Percentiles rank a stretch among this genome's conserved stretches.
These are phyloP conservation scores for Rhizopogon salebrosus DNA, from an alignment of 768 basidiomycete genomes.

Conservation along the genomic window DNA sequence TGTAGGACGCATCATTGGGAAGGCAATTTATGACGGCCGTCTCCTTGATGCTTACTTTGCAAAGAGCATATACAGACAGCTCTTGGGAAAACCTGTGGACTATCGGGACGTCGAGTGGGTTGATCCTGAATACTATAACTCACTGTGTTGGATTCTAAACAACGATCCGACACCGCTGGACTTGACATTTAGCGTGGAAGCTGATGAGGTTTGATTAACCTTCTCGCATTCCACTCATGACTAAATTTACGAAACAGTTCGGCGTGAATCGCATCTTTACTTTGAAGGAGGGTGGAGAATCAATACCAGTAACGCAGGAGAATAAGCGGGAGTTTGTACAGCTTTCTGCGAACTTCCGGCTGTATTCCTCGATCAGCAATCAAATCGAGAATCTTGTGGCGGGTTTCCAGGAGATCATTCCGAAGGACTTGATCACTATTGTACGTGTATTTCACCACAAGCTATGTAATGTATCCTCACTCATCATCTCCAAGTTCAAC, in stretches of 20 bases:
- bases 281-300: conserved; percentile 81
- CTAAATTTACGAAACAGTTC: conserved; percentile 46
- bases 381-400: conserved; percentile 87
- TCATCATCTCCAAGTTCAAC: conserved; percentile 59
- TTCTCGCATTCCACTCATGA: neutral
- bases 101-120: conserved; percentile 97
- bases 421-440: conserved; percentile 91
- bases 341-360: conserved; percentile 87
- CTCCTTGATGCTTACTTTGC: conserved; percentile 98
- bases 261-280: conserved; percentile 86
- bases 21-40: conserved; percentile 95
- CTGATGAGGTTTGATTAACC: conserved; percentile 63
- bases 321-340: conserved; percentile 97
- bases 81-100: conserved; percentile 91
- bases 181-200: conserved; percentile 92
- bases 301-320: conserved; percentile 87
- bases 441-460: conserved; percentile 39
- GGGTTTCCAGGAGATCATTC: conserved; percentile 97
- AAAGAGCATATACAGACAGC: conserved; percentile 91
- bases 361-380: conserved; percentile 91
- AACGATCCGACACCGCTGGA: conserved; percentile 88
- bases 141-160: conserved; percentile 95
- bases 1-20: conserved; percentile 95
- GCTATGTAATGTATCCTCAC: conserved; percentile 6
- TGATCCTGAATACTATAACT: conserved; percentile 98